Evolutionary conservation across 768 basidiomycete species (phyloP), one percentile per base, ranked within the genome.

Genomic region (Tulasnella sp.): DNA sequence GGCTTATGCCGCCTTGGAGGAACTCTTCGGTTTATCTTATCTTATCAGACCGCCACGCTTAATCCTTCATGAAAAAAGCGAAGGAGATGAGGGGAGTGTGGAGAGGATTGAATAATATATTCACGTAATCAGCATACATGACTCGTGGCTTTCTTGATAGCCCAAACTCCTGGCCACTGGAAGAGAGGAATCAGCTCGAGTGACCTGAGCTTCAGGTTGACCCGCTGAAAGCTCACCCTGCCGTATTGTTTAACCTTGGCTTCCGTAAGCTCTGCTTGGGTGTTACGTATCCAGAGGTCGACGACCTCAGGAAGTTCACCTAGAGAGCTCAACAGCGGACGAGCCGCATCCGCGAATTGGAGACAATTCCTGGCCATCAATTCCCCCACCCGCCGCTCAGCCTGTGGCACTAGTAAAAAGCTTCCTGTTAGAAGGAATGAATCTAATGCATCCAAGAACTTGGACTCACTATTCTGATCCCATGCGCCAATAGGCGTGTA

Each of bases 151-250:
- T 34, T 75, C 44, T 75, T 75, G 21, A 75, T 48, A 8, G 74
- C 74, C 74, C 74, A 75, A 48, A 52, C 74, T 36, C 74, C 42
- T 36, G 42, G 74, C 44, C 42, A 75, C 74, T 75, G 73, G 39
- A 74, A 46, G 27, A n/a, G n/a, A 68, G 3, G 5, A 21, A 24
- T 75, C 74, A 75, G 74, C 44, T 3, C 42, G 31, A 38, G 1
- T n/a, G 44, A 19, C n/a, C 38, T 10, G 16, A 24, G 44, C 12
- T 31, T 9, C 39, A 46, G 52, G 36, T 44, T 44, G 4, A 21
- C 7, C 0, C 39, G 44, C 10, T 38, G 73, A 46, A n/a, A 34
- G 42, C 74, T 75, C n/a, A 75, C 74, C 31, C 74, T 40, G 19
- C 42, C 52, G 52, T 75, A 75, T 34, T 75, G 74, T 48, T 75